Base-by-base conservation (phyloP, 2,329 filamentous ascomycete genomes). In the Cercospora brassicicola region DNA sequence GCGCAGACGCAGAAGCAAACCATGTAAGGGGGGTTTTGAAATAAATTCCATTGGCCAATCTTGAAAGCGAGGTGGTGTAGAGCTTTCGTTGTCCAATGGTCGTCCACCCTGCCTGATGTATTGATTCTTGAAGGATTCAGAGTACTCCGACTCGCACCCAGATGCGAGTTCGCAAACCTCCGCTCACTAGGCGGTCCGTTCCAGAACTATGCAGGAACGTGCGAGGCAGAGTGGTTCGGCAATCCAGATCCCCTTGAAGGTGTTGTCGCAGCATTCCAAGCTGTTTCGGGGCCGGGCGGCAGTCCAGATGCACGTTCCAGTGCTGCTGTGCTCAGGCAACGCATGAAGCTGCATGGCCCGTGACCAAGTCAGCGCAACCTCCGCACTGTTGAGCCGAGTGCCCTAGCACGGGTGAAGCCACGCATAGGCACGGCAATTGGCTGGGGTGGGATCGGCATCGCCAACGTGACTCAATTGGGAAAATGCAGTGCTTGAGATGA, bases 301-400 rank as follows among this genome's bases (percentile, higher is more conserved):
- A 55, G 30, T 31, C 48, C 48, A 57, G 11, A 59, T 51, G 61
- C 20, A 36, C 64, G 59, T 65, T 65, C 64, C 55, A 59, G 33
- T 56, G 63, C 55, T 57, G 55, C 33, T 59, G 63, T 65, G 64
- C 64, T 61, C 57, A 42, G 51, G 56, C 45, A 61, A 55, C 48
- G 48, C 48, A 55, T 55, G 48, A 55, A 55, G 48, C 48, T 55
- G 48, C 48, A 55, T 30, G 23, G 48, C 48, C 23, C 48, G 48
- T 55, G 48, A 55, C 28, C 48, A 28, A 53, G 48, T 55, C 36
- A 59, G 28, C 20, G 28, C 60, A 31, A 18, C 18, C 10, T 23
- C 18, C 45, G n/a, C 18, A 23, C 23, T 23, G 45, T 18, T 48
- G 45, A 48, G 48, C 48, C 48, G 48, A 53, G 23, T 53, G 48